phyloP scores from a whole-genome alignment of 2,329 filamentous ascomycete genomes.

The Elsinoe batatas region DNA sequence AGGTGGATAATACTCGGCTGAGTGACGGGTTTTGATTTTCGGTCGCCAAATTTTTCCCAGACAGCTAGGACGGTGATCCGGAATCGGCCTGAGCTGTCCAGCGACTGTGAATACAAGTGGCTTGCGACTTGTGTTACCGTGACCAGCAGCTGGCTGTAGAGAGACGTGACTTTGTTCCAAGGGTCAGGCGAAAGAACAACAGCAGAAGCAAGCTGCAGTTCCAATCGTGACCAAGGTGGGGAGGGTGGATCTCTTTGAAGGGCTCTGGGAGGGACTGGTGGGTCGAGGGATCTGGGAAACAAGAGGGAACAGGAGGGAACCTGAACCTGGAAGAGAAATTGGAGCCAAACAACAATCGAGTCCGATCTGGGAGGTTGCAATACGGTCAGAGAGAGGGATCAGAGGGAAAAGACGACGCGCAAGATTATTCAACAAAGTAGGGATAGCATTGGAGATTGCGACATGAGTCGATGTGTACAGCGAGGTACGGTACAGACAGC shows the following conservation, averaged over 20 bases:
- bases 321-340: not conserved
- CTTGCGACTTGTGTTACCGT: not conserved
- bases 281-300: constrained; percentile 12
- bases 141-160: not conserved
- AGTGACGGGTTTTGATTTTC: constrained; percentile 6
- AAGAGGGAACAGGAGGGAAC: not conserved
- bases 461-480: constrained; percentile 1
- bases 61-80: constrained; percentile 8
- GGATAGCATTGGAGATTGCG: not conserved
- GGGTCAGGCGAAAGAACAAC: not conserved
- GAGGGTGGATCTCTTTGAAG: constrained; percentile 12
- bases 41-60: constrained; percentile 11
- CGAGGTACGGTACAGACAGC: not conserved
- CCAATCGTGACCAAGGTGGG: constrained; percentile 1
- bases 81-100: not conserved
- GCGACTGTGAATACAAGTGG: not conserved
- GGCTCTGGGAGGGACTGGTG: constrained; percentile 7
- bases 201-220: constrained; percentile 6
- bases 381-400: not conserved
- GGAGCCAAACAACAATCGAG: not conserved
- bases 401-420: not conserved
- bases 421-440: not conserved
- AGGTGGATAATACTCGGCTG: constrained; percentile 11
- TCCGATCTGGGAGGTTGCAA: constrained; percentile 1
- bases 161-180: not conserved